Evolutionary conservation across 495 filamentous ascomycete species (phyloP).

Genomic region (Daldinia grandis): DNA sequence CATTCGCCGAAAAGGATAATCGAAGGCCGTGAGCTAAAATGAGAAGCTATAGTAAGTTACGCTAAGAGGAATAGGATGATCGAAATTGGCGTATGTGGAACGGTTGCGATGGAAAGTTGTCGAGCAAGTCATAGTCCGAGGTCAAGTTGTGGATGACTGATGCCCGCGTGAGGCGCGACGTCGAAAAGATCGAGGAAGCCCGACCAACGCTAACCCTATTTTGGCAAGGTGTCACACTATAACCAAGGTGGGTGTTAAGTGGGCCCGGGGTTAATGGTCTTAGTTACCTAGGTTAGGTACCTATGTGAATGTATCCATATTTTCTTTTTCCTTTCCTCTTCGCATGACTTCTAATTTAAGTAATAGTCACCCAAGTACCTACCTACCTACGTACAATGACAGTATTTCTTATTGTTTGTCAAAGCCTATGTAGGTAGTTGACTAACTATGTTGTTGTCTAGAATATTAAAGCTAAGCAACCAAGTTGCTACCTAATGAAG

Average conservation of each 20-base stretch:
- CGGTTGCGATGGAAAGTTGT: slow-evolving; percentile 15
- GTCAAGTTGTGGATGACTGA: slow-evolving; percentile 29
- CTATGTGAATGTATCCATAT: no score
- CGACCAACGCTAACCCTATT: slow-evolving; percentile 31
- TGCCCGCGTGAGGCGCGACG: slow-evolving; percentile 43
- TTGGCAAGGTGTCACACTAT: slow-evolving; percentile 13
- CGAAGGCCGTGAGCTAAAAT: slow-evolving; percentile 3
- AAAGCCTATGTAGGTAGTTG: not conserved
- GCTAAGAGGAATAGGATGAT: not conserved
- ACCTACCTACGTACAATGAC: not conserved
- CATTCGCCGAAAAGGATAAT: slow-evolving; percentile 20
- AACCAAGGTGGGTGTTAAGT: not conserved
- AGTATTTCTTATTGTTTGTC: not conserved
- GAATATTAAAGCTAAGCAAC: not conserved
- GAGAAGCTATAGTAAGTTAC: slow-evolving; percentile 8
- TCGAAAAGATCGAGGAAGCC: slow-evolving; percentile 41
- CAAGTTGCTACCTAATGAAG: no score
- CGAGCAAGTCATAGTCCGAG: slow-evolving; percentile 10
- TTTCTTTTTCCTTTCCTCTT: not conserved
- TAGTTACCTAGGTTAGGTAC: not conserved
- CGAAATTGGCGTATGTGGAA: slow-evolving; percentile 14
- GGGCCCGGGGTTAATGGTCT: not conserved
- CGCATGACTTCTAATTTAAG: not conserved
- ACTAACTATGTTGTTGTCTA: not conserved
- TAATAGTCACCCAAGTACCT: no score